Evolutionary conservation across 176 grass and related monocot species (phyloP), one percentile per base, ranked within the genome.

Genomic region (Pharus latifolius): DNA sequence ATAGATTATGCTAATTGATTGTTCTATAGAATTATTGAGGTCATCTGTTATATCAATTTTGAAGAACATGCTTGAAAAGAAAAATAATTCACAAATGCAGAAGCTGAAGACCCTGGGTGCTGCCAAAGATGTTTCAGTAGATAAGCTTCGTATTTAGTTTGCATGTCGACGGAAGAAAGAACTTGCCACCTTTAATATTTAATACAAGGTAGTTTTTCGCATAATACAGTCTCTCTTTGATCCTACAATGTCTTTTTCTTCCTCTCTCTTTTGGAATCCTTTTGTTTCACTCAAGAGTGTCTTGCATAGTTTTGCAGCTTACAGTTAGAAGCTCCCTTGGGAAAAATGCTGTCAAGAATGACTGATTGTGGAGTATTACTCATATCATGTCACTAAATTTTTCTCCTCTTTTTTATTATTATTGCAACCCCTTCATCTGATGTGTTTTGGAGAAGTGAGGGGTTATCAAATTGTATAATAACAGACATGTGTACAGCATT

Each of bases 71-170:
- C 3, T 46, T n/a, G n/a, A n/a, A n/a, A n/a, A 38, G 35, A 4
- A 38, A 9, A 38, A 38, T 9, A 51, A 49, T 76, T 30, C 40
- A 22, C 70, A 16, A 74, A 28, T 84, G 80, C 85, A 96, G 92
- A 96, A 96, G 60, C 13, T 96, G 73, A 96, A 92, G 83, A 49
- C 84, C 43, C 80, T 96, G 44, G 83, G 78, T 41, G 57, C 67
- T 72, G 63, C 78, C 14, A 34, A 70, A 30, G 71, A 73, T 29
- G 23, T 59, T 72, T 41, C 29, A 15, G 32, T 57, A 37, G 56
- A 76, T 53, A 82, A 72, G 22, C 42, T 62, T 32, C 79, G 14
- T 38, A 68, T 56, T 26, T 82, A 92, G 63, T 70, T 74, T 61
- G 25, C 57, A 14, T 60, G 33, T 18, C 14, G 35, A 67, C 9